Base-by-base conservation (phyloP, 148 eudicot genomes). In the Dysphania ambrosioides region DNA sequence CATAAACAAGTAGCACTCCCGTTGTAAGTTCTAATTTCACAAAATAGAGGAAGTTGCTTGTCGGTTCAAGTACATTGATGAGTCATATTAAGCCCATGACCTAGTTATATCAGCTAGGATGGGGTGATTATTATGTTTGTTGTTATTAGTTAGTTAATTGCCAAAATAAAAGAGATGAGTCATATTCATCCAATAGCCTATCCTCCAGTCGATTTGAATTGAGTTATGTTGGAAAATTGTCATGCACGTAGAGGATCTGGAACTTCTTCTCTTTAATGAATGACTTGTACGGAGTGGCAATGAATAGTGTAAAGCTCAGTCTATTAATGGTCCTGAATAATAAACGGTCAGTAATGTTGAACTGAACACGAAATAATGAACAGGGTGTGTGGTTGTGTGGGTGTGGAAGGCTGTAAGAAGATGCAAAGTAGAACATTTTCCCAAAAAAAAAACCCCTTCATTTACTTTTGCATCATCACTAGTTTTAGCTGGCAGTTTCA, bases 401-500 rank as follows among this genome's bases (percentile, higher is more conserved):
- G n/a, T n/a, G n/a, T n/a, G n/a, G n/a, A n/a, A n/a, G n/a, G n/a
- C n/a, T n/a, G n/a, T n/a, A n/a, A n/a, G 36, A 75, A 8, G 49
- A 36, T 68, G 42, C 72, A 58, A 72, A 68, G 55, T 30, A 66
- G 51, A 34, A 41, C 3, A 13, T 58, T 24, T 32, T 61, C 34
- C 58, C 56, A 41, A 42, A 68, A 75, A n/a, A n/a, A 18, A 30
- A 18, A 16, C 44, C 18, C 21, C 4, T 58, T 19, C n/a, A 70
- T 35, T 66, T 59, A n/a, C n/a, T 61, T 70, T 70, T 71, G 80
- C 58, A 26, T 57, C 70, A 51, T 70, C 31, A 63, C 70, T 70
- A 70, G 70, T 53, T 67, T 70, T 62, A 23, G 34, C 24, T 62
- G 62, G 35, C 75, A 47, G 59, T 21, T 47, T 55, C 11, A n/a